These are phyloP conservation scores for Nakazawaea molendinolei DNA, from an alignment of 805 yeast species.

Conservation along the genomic window DNA sequence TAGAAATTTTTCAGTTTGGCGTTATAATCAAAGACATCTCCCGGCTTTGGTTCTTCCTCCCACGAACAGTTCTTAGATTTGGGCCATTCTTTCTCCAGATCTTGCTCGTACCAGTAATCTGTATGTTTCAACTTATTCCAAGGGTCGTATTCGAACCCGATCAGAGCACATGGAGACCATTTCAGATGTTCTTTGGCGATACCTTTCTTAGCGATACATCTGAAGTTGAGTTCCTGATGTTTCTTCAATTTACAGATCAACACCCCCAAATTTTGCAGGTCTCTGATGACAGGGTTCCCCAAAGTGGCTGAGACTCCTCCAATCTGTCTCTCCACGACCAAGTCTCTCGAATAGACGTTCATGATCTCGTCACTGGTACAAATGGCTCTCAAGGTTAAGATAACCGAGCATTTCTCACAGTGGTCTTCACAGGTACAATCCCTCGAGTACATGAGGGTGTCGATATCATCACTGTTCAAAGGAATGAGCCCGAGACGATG, in stretches of 20 bases:
- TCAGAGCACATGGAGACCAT: slow-evolving; percentile 96
- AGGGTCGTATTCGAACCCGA: slow-evolving; percentile 98
- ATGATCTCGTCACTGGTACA: slow-evolving; percentile 85
- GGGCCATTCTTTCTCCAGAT: slow-evolving; percentile 92
- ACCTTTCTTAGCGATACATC: slow-evolving; percentile 96
- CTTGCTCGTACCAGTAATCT: slow-evolving; percentile 93
- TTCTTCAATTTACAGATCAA: slow-evolving; percentile 84
- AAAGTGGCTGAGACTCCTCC: slow-evolving; percentile 33
- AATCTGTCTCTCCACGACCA: slow-evolving; percentile 33
- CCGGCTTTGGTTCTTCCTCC: slow-evolving; percentile 92
- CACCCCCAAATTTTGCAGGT: slow-evolving; percentile 75
- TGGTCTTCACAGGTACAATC: slow-evolving; percentile 98
- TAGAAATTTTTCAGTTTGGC: slow-evolving; percentile 82
- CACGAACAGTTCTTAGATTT: slow-evolving; percentile 79
- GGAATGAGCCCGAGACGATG: slow-evolving; percentile 94
- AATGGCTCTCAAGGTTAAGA: slow-evolving; percentile 71
- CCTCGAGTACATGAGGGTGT: slow-evolving; percentile 76
- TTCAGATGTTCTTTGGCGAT: slow-evolving; percentile 97
- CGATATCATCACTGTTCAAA: slow-evolving; percentile 76
- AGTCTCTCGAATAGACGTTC: slow-evolving; percentile 84
- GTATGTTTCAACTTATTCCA: slow-evolving; percentile 97
- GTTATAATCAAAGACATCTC: slow-evolving; percentile 75
- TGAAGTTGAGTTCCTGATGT: slow-evolving; percentile 83
- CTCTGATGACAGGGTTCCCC: slow-evolving; percentile 85
- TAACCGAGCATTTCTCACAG: slow-evolving; percentile 92